A percentile compares a stretch with the other conserved stretches of the same genome.
These are phyloP conservation scores for Tolypocladium album DNA, from an alignment of 2,329 filamentous ascomycete species.

Conservation along the genomic window DNA sequence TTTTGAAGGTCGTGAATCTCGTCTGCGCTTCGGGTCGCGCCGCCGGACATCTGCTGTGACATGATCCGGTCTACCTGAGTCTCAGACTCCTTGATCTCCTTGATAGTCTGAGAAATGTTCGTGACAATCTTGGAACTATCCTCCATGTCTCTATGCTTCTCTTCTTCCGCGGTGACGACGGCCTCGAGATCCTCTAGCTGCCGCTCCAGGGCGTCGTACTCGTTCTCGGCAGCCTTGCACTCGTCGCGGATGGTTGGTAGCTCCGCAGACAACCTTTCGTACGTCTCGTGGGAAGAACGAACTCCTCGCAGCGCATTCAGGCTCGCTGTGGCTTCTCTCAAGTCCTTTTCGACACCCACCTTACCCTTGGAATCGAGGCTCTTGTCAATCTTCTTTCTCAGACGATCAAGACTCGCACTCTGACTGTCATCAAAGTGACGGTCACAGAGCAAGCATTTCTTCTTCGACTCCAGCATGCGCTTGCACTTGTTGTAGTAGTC, in stretches of 20 bases:
- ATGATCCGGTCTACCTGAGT: slow-evolving; percentile 64
- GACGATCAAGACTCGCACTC: slow-evolving; percentile 45
- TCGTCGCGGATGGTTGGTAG: slow-evolving; percentile 60
- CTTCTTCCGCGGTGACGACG: slow-evolving; percentile 51
- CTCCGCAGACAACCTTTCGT: slow-evolving; percentile 58
- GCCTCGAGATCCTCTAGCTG: slow-evolving; percentile 59
- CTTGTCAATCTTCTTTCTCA: slow-evolving; percentile 57
- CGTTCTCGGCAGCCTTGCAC: slow-evolving; percentile 47
- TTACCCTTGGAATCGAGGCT: slow-evolving; percentile 52
- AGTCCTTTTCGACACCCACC: slow-evolving; percentile 47
- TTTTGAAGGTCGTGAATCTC: slow-evolving; percentile 74
- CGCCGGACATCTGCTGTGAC: slow-evolving; percentile 62
- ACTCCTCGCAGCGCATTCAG: slow-evolving; percentile 51
- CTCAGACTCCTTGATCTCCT: slow-evolving; percentile 62
- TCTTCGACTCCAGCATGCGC: slow-evolving; percentile 52
- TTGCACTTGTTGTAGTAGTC: slow-evolving; percentile 64
- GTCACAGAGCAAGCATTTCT: slow-evolving; percentile 67
- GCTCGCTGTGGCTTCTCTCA: slow-evolving; percentile 38
- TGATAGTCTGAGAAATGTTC: slow-evolving; percentile 61
- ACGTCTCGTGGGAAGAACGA: slow-evolving; percentile 62
- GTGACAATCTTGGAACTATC: slow-evolving; percentile 65
- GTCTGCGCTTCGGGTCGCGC: slow-evolving; percentile 59
- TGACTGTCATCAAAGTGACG: slow-evolving; percentile 54
- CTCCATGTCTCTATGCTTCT: slow-evolving; percentile 61
- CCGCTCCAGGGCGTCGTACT: slow-evolving; percentile 48